Percentiles rank a stretch among this genome's conserved stretches.
phyloP scores from a whole-genome alignment of 352 stramenopile genomes.

The Phytophthora pseudosyringae region DNA sequence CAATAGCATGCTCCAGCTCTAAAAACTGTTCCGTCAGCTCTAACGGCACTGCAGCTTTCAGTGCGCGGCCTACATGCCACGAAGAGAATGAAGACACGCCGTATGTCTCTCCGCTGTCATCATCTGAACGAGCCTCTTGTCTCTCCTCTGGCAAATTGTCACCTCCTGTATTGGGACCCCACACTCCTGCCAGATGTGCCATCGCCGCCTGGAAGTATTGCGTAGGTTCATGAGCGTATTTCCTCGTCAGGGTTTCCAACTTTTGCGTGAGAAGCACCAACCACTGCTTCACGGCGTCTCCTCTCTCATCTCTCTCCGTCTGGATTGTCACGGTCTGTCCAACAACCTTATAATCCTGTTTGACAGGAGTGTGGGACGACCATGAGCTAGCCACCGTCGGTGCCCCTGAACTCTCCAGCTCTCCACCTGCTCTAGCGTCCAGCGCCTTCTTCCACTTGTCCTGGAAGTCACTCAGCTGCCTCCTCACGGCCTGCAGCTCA shows the following conservation, averaged over 20 bases:
- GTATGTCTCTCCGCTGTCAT: background rate
- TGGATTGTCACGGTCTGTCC: conserved; percentile 16
- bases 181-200: conserved; percentile 22
- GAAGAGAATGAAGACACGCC: conserved; percentile 19
- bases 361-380: conserved; percentile 18
- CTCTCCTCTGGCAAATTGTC: background rate
- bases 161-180: background rate
- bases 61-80: conserved; percentile 44
- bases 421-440: conserved; percentile 5
- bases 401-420: conserved; percentile 14
- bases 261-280: conserved; percentile 53
- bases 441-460: conserved; percentile 42
- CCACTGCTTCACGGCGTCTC: conserved; percentile 53
- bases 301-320: conserved; percentile 32
- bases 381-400: conserved; percentile 30
- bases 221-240: conserved; percentile 48
- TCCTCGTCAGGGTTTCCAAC: conserved; percentile 41
- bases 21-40: conserved; percentile 34
- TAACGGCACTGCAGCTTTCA: conserved; percentile 41
- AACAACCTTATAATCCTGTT: background rate
- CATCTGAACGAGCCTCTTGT: background rate
- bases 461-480: conserved; percentile 55
- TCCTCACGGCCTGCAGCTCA: conserved; percentile 52
- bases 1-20: conserved; percentile 48
- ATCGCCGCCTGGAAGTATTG: conserved; percentile 32